These are phyloP conservation scores for Geotrichum restrictum DNA, from an alignment of 1,139 yeast genomes.

Conservation along the genomic window DNA sequence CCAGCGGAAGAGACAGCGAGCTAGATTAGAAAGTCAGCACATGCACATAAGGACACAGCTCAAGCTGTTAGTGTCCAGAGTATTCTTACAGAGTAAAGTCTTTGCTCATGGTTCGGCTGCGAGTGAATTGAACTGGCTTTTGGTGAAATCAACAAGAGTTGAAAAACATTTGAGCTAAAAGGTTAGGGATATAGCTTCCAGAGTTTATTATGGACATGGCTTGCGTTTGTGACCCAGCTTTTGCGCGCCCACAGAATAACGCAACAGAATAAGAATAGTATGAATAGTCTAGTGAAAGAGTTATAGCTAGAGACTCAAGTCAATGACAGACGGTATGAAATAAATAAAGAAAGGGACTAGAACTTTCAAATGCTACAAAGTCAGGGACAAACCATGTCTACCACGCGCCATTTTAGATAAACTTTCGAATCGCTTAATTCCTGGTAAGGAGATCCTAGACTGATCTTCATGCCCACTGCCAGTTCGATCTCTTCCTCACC, in stretches of 20 bases:
- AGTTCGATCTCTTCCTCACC: neutral
- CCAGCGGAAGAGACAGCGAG: slow-evolving; percentile 53
- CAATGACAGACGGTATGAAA: no score
- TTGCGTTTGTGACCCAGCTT: no score
- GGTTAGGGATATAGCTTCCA: no score
- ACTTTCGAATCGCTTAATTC: neutral
- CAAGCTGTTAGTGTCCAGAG: neutral
- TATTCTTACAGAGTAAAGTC: slow-evolving; percentile 1
- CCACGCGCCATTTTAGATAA: slow-evolving; percentile 10
- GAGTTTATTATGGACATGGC: no score
- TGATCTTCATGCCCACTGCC: slow-evolving; percentile 5
- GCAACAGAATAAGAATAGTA: no score
- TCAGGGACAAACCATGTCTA: neutral
- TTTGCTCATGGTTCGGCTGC: slow-evolving; percentile 4
- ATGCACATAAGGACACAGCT: neutral
- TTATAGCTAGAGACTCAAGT: no score
- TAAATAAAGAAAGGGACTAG: neutral
- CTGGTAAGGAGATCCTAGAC: slow-evolving; percentile 12
- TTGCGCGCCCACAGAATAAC: no score
- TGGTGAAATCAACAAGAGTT: no score
- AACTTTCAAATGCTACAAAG: no score
- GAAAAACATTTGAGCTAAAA: no score
- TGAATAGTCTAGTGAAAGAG: no score
- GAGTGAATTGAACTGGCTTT: no score
- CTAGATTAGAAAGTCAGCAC: neutral